Base-by-base conservation (phyloP, 2,329 filamentous ascomycete species). In the Fusarium irregulare region DNA sequence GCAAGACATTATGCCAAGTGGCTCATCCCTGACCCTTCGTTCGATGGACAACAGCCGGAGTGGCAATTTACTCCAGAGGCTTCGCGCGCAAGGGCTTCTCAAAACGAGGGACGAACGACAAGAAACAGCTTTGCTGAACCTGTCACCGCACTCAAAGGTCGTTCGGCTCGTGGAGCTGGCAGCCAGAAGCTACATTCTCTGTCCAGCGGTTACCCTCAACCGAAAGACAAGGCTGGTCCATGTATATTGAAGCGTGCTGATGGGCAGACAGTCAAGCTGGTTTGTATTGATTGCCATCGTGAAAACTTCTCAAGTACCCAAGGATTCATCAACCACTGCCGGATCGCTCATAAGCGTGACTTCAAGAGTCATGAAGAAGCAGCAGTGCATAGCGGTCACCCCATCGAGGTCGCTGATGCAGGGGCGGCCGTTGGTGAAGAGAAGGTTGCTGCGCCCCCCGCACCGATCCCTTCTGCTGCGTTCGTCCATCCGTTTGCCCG, bases 301-400 rank as follows among this genome's bases (percentile, higher is more conserved):
- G 93, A 93, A 78, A 93, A 98, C 79, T 98, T 98, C 77, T 94
- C 92, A 59, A 98, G 94, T 82, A 97, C 94, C 0, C 96, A 98
- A 80, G 96, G 96, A n/a, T 98, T 98, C 81, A 96, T 99, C 83
- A 99, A 99, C 77, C 96, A 99, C 78, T 98, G 95, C 78, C 93
- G 96, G 60, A 98, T 99, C 75, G 94, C 94, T 27, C 96, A 99
- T 81, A 92, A 92, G 78, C 88, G 93, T 63, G 94, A 97, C 70
- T 98, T 94, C 84, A 95, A 97, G 82, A 98, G 93, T 74, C 96
- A 99, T 76, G 95, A 98, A 79, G 93, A 94, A 76, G 96, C 96
- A 67, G 96, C 95, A 34, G 87, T 94, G 59, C 92, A 92, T 64
- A 97, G 93, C 73, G 96, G 96, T 55, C 91, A 94, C 72, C 89